These are phyloP conservation scores for Hericium erinaceus DNA, from an alignment of 768 basidiomycete genomes.

Conservation along the genomic window DNA sequence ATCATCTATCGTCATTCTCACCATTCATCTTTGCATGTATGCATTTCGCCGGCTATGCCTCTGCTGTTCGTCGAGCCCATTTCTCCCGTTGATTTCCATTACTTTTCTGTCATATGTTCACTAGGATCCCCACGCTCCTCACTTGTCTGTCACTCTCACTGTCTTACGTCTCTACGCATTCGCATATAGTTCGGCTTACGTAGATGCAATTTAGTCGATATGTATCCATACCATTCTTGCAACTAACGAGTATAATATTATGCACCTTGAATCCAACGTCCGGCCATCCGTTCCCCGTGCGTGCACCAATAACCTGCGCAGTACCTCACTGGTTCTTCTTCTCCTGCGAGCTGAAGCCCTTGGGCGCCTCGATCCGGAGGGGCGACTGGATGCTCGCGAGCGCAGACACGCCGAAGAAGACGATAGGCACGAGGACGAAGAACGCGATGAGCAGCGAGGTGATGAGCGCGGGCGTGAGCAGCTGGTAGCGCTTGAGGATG, in stretches of 20 bases:
- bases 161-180: not conserved
- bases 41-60: not conserved
- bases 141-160: not conserved
- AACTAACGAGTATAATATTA: constrained; percentile 10
- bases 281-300: not conserved
- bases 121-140: not conserved
- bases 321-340: constrained; percentile 61
- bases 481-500: constrained; percentile 65
- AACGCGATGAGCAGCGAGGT: constrained; percentile 51
- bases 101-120: not conserved
- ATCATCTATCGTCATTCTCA: constrained; percentile 2
- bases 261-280: not conserved
- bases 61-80: not conserved
- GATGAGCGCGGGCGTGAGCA: constrained; percentile 71
- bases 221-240: constrained; percentile 12
- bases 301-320: not conserved
- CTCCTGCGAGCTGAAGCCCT: constrained; percentile 57
- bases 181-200: constrained; percentile 7
- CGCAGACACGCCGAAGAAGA: constrained; percentile 54
- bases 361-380: constrained; percentile 50
- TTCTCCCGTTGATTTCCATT: not conserved
- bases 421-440: constrained; percentile 58
- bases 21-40: not conserved
- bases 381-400: constrained; percentile 71
- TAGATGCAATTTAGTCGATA: constrained; percentile 5